Base-by-base conservation (phyloP, 148 eudicot species). In the Limonium bicolor region DNA sequence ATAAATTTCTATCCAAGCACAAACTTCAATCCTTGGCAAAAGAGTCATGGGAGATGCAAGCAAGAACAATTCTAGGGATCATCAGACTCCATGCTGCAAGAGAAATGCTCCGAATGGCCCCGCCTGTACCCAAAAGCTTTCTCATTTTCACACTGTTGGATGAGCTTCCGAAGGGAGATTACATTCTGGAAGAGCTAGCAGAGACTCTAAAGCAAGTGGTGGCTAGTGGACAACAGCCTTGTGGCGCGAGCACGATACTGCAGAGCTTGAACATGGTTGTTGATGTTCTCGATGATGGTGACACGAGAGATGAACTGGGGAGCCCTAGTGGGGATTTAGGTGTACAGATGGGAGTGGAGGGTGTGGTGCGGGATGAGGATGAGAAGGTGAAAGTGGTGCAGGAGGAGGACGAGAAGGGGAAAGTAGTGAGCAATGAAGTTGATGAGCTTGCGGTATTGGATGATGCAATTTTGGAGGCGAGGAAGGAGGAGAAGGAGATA, bases 131-230 rank as follows among this genome's bases (percentile, higher is more conserved):
- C 2, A 71, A 73, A 51, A 85, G 72, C 38, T 81, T 81, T 55
- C 55, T 90, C 45, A 80, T 90, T 35, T 85, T 85, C 7, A 69
- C 82, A 1, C 58, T 90, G 46, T 68, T 72, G 14, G 82, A 76
- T 22, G 95, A 80, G 56, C 63, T 90, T 0, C 95, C 99, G 19
- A 90, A 81, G 60, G 99, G 99, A 38, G 95, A 85, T 34, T 70
- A 59, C 44, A 79, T 90, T 6, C 52, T 85, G 8, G 74, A 85
- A 57, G 88, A 80, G 63, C 88, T 90, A 25, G 85, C 94, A 3
- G 77, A 62, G 54, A 66, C 70, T 40, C 40, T 90, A 33, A 75
- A 64, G 47, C 61, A 65, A 44, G 25, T 59, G 26, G n/a, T n/a
- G n/a, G n/a, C n/a, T n/a, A 56, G 59, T 27, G 35, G 45, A 4